Conservation (phyloP, 352 stramenopile species). For the Pythium oligandrum region DNA sequence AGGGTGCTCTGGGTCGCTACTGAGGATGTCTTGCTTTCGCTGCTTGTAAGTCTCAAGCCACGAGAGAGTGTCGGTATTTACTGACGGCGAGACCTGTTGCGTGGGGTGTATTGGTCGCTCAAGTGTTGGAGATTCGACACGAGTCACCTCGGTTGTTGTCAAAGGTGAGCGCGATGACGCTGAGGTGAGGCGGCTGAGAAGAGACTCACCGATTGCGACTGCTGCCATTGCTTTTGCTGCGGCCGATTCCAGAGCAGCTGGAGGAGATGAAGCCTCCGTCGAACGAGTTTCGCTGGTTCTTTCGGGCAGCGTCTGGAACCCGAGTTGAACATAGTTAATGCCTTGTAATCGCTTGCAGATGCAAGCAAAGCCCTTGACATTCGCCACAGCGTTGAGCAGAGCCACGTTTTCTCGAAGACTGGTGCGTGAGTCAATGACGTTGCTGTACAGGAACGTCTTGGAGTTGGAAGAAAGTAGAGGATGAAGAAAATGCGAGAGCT, state of each 20-base stretch:
- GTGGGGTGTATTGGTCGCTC: neutral
- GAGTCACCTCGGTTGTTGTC: too few relatives aligned
- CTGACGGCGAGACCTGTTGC: neutral
- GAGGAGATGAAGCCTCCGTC: neutral
- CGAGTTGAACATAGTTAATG: conserved; percentile 42
- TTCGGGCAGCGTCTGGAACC: conserved; percentile 29
- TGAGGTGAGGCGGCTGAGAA: conserved; percentile 28
- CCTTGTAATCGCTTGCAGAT: conserved; percentile 46
- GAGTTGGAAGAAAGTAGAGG: conserved; percentile 56
- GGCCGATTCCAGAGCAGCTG: conserved; percentile 12
- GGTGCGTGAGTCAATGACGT: conserved; percentile 64
- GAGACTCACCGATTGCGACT: conserved; percentile 24
- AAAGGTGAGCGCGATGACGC: neutral
- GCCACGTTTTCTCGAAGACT: conserved; percentile 58
- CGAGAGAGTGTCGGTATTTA: conserved; percentile 41
- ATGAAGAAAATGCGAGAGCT: conserved; percentile 57
- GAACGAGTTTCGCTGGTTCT: neutral
- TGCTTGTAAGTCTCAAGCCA: conserved; percentile 65
- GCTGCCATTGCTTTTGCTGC: conserved; percentile 21
- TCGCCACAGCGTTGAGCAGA: conserved; percentile 58
- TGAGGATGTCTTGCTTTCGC: conserved; percentile 60
- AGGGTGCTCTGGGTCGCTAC: neutral
- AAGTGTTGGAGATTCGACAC: too few relatives aligned
- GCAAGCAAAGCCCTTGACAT: conserved; percentile 50
- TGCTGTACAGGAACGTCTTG: conserved; percentile 58